These are phyloP conservation scores for Aspergillus carlsbadensis DNA, from an alignment of 495 filamentous ascomycete species.

Conservation along the genomic window DNA sequence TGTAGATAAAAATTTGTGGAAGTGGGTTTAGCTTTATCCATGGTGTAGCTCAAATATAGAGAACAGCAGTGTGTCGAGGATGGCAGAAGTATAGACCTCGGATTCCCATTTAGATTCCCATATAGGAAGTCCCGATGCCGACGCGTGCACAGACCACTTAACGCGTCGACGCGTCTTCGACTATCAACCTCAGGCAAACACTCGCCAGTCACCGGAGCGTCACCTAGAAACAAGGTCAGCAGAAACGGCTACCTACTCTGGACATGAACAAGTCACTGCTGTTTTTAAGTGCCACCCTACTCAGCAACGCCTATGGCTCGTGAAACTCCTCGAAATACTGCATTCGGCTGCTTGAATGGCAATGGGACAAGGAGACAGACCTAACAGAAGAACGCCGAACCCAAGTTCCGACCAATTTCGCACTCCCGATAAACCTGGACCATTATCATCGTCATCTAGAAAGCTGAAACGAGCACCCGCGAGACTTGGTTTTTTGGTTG, in stretches of 20 bases:
- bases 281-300: background rate
- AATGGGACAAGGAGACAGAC: constrained; percentile 32
- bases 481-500: constrained; percentile 5
- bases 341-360: constrained; percentile 20
- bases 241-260: constrained; percentile 3
- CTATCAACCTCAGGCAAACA: constrained; percentile 1
- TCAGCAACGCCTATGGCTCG: constrained; percentile 16
- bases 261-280: background rate
- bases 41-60: too few species aligned
- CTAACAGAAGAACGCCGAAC: constrained; percentile 17
- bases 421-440: constrained; percentile 29
- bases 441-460: constrained; percentile 14
- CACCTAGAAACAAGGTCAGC: background rate
- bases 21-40: too few species aligned
- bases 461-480: constrained; percentile 22
- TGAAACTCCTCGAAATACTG: background rate
- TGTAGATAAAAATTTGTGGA: too few species aligned
- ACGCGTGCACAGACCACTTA: constrained; percentile 10
- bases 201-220: background rate
- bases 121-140: background rate
- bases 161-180: constrained; percentile 15
- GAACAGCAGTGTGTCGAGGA: too few species aligned
- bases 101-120: too few species aligned
- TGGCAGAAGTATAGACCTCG: constrained; percentile 1
- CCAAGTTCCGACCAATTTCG: constrained; percentile 21